Evolutionary conservation across 2,329 filamentous ascomycete genomes (phyloP).

Genomic region (Aureobasidium sp.): DNA sequence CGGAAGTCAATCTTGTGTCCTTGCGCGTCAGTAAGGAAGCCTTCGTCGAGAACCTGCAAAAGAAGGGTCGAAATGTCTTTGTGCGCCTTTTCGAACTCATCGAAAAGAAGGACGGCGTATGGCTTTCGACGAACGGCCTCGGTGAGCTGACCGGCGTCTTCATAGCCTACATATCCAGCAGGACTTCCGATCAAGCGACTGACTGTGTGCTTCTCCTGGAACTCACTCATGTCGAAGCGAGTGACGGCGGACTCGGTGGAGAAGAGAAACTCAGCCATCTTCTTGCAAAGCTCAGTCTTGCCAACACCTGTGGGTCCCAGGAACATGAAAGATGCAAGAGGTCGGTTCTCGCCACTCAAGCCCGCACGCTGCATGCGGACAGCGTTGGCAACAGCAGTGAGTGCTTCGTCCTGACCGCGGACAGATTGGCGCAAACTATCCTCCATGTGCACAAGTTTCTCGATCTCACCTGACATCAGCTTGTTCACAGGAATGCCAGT

Average conservation of each 20-base stretch:
- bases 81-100: constrained; percentile 97
- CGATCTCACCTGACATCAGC: constrained; percentile 84
- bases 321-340: constrained; percentile 94
- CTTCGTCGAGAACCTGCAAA: constrained; percentile 90
- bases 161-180: constrained; percentile 92
- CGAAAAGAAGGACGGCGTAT: constrained; percentile 88
- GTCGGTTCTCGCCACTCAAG: constrained; percentile 81
- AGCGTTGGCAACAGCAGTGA: constrained; percentile 83
- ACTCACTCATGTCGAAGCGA: constrained; percentile 96
- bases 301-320: constrained; percentile 92
- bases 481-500: constrained; percentile 92
- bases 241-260: constrained; percentile 85
- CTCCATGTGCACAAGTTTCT: constrained; percentile 95
- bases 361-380: constrained; percentile 91
- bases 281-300: constrained; percentile 96
- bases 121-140: constrained; percentile 92
- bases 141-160: constrained; percentile 91
- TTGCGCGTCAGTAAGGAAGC: constrained; percentile 89
- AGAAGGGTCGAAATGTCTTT: constrained; percentile 87
- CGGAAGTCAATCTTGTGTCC: constrained; percentile 95
- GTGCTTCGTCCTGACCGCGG: constrained; percentile 87
- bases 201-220: constrained; percentile 94
- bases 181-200: constrained; percentile 87
- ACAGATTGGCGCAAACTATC: constrained; percentile 76
- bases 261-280: constrained; percentile 87